Evolutionary conservation across 495 filamentous ascomycete genomes (phyloP).

Genomic region (Aspergillus avenaceus): DNA sequence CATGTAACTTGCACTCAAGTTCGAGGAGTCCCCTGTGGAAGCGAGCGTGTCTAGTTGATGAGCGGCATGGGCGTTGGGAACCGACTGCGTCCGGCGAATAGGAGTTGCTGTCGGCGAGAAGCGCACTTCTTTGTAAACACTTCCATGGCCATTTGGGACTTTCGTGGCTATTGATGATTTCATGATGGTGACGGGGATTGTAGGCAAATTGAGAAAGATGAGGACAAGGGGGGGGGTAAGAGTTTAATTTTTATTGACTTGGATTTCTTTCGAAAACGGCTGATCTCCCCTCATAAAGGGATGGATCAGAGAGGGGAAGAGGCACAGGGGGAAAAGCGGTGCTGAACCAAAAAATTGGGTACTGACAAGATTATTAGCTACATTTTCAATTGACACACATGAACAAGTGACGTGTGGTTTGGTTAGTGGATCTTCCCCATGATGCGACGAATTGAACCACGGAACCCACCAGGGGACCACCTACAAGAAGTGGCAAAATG

Average conservation of each 20-base stretch:
- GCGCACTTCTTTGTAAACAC: constrained; percentile 46
- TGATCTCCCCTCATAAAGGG: constrained; percentile 1
- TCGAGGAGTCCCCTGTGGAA: constrained; percentile 11
- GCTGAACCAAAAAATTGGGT: constrained; percentile 5
- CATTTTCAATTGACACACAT: constrained; percentile 1
- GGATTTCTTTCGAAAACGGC: neutral
- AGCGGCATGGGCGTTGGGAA: constrained; percentile 31
- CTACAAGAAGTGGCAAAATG: neutral
- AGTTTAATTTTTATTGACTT: neutral
- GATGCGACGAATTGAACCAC: constrained; percentile 1
- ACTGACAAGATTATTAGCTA: neutral
- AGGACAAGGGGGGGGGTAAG: neutral
- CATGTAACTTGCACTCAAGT: constrained; percentile 30
- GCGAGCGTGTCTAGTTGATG: constrained; percentile 7
- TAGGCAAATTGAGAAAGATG: neutral
- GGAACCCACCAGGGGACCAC: constrained; percentile 3
- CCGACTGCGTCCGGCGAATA: constrained; percentile 36
- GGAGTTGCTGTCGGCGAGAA: constrained; percentile 43
- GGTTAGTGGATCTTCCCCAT: neutral
- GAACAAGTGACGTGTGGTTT: neutral
- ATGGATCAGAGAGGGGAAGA: neutral
- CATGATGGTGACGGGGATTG: constrained; percentile 19
- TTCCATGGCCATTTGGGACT: constrained; percentile 35
- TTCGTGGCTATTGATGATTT: constrained; percentile 23
- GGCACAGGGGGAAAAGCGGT: neutral